Conservation (phyloP, 2,329 filamentous ascomycete genomes). For the Calonectria hongkongensis region DNA sequence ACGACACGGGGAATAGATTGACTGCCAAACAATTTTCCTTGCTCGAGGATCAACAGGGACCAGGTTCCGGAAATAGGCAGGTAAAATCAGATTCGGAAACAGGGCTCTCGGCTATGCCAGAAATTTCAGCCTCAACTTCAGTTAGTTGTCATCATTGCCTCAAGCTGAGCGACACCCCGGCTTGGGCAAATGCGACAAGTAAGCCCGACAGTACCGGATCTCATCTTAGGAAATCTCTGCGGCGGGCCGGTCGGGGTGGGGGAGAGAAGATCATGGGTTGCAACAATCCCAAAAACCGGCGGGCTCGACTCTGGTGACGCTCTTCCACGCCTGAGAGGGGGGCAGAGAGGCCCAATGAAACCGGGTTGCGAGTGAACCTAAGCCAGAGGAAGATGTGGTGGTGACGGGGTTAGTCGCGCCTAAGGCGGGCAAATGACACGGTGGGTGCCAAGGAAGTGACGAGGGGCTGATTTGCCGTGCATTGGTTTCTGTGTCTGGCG, state of each 20-base stretch:
- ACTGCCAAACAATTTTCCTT: constrained; percentile 7
- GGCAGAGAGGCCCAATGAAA: constrained; percentile 14
- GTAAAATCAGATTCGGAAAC: constrained; percentile 43
- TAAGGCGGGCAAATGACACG: constrained; percentile 24
- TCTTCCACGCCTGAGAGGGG: background rate
- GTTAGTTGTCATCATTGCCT: constrained; percentile 29
- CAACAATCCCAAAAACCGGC: constrained; percentile 23
- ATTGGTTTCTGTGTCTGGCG: constrained; percentile 27
- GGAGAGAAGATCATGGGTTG: constrained; percentile 30
- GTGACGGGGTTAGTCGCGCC: constrained; percentile 29
- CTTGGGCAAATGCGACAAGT: constrained; percentile 39
- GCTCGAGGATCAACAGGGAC: constrained; percentile 13
- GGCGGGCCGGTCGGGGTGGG: constrained; percentile 34
- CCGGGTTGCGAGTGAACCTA: background rate
- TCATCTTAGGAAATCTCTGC: constrained; percentile 44
- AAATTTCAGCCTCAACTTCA: constrained; percentile 31
- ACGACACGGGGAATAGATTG: constrained; percentile 14
- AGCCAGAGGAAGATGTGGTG: constrained; percentile 9
- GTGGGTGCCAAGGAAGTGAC: constrained; percentile 5
- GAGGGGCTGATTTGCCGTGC: constrained; percentile 38
- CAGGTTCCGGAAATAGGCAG: constrained; percentile 27
- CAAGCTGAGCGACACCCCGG: constrained; percentile 12
- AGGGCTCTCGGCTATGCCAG: constrained; percentile 38
- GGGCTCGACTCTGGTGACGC: constrained; percentile 24
- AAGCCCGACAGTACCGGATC: constrained; percentile 43